A percentile compares a stretch with the other conserved stretches of the same genome.
Conservation (phyloP, 768 basidiomycete genomes). For the Mycena capillaripes region DNA sequence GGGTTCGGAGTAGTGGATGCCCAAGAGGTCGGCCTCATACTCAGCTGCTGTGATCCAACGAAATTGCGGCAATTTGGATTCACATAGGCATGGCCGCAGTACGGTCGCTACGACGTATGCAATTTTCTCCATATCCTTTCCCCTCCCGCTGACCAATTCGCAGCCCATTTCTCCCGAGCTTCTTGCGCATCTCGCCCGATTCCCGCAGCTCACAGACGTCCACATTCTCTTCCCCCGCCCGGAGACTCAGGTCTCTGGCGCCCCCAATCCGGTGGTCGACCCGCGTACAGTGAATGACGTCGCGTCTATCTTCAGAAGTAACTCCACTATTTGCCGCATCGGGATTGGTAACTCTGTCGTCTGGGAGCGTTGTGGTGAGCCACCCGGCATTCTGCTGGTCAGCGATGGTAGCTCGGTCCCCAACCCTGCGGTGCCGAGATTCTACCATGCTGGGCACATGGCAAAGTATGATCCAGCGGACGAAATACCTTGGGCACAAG, state of each 20-base stretch:
- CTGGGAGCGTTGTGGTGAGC: slow-evolving; percentile 33
- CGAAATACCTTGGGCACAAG: background rate
- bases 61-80: slow-evolving; percentile 25
- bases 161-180: slow-evolving; percentile 34
- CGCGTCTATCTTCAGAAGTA: slow-evolving; percentile 32
- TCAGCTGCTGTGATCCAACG: slow-evolving; percentile 20
- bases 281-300: slow-evolving; percentile 31
- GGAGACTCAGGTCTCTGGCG: slow-evolving; percentile 5
- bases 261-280: slow-evolving; percentile 23
- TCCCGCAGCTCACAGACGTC: slow-evolving; percentile 38
- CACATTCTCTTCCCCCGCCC: slow-evolving; percentile 43
- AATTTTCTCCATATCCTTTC: background rate
- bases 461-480: background rate
- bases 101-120: slow-evolving; percentile 17
- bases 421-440: slow-evolving; percentile 11
- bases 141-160: background rate
- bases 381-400: slow-evolving; percentile 6
- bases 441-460: slow-evolving; percentile 29
- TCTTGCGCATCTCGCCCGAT: slow-evolving; percentile 27
- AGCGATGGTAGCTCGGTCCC: slow-evolving; percentile 22
- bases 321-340: slow-evolving; percentile 33
- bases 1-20: slow-evolving; percentile 17
- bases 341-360: slow-evolving; percentile 36
- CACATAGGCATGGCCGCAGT: slow-evolving; percentile 2
- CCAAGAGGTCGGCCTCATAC: background rate